Evolutionary conservation across 2,329 filamentous ascomycete species (phyloP), one percentile per base, ranked within the genome.

Genomic region (Emergomyces pasteurianus): DNA sequence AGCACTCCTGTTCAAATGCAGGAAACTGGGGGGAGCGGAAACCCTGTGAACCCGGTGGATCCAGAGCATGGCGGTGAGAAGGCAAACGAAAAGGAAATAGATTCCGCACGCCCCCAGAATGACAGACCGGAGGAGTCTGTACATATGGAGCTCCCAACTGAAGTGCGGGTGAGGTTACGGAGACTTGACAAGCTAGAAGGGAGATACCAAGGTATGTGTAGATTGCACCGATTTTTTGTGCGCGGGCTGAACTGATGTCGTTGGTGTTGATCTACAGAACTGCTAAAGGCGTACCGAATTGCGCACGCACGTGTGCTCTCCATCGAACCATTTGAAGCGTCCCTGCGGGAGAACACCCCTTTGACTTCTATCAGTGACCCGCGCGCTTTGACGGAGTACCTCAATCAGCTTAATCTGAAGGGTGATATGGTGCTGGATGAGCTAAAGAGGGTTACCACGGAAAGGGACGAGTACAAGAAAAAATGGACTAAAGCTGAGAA

Each of bases 391-490:
- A 83, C 91, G 7, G 92, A 97, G 74, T 99, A 96, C 69, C 80
- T 99, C 34, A 90, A 87, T 67, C 90, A 96, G 73, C 76, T 95
- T 47, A 92, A 86, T 63, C 74, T 92, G 59, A 92, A 95, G 70
- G 86, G 87, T 49, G 90, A 95, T 68, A 95, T 99, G 89, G 86
- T 95, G 2, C 86, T 95, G 83, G 88, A 95, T 53, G 94, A 99
- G 74, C 79, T 96, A 61, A 96, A 95, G 76, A 82, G 90, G 14
- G 85, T 97, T 0, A 88, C 90, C 0, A 82, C 83, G 3, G 92
- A 97, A 70, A 87, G 88, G 62, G 90, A 96, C 63, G 83, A 85
- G 18, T 80, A 88, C 63, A 92, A 90, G 72, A 88, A 87, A 74
- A 90, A 89, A 72, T 77, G 86, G 1, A 84, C 88, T n/a, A 83